phyloP scores from a whole-genome alignment of 345 rosid genomes.

The sweet orange (Citrus sinensis) region DVS_A1.0 CM039167.1:3333001-3333500 shows the following conservation, averaged over 20 bases:
- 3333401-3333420: constrained; percentile 99
- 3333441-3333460: constrained; percentile 94
- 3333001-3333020: background rate
- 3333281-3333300: constrained; percentile 30
- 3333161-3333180: background rate
- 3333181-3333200: background rate
- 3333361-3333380: constrained; percentile 39
- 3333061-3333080: background rate
- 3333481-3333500: constrained; percentile 86
- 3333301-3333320: background rate
- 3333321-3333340: background rate
- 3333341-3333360: background rate
- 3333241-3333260: constrained; percentile 85
- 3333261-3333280: constrained; percentile 95
- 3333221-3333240: constrained; percentile 47
- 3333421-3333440: constrained; percentile 95
- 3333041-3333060: background rate
- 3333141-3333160: background rate
- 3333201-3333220: background rate
- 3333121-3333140: background rate
- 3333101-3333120: too few relatives aligned
- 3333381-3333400: constrained; percentile 83
- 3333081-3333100: background rate
- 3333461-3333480: constrained; percentile 99
- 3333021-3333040: background rate